These are phyloP conservation scores for Hirsutella rhossiliensis DNA, from an alignment of 2,329 filamentous ascomycete genomes.

Conservation along the genomic window DNA sequence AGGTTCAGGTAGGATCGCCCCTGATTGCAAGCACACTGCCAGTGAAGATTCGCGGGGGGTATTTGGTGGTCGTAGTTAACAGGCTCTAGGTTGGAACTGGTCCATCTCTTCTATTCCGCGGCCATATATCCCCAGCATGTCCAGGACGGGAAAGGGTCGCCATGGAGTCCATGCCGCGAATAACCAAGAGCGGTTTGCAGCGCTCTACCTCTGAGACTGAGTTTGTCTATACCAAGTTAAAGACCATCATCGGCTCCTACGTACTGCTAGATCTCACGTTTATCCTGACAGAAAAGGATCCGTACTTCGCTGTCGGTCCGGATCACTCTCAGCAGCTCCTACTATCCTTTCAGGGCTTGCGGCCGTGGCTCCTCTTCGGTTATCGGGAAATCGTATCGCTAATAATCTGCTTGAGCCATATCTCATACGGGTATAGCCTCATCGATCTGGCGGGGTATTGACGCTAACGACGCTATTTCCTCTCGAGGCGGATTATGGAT, in stretches of 20 bases:
- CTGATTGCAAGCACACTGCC: no score
- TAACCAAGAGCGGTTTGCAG: conserved; percentile 32
- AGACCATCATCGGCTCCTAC: conserved; percentile 43
- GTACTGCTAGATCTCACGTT: conserved; percentile 59
- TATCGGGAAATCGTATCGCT: conserved; percentile 47
- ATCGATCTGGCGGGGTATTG: conserved; percentile 44
- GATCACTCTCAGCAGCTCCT: conserved; percentile 25
- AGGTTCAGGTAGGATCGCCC: background rate
- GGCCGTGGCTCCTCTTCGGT: conserved; percentile 32
- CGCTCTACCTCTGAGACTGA: conserved; percentile 27
- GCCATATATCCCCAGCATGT: conserved; percentile 25
- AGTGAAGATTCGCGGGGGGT: no score
- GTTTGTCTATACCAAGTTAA: conserved; percentile 33
- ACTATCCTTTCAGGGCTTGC: conserved; percentile 27
- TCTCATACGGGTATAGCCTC: conserved; percentile 49
- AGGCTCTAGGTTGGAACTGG: conserved; percentile 41
- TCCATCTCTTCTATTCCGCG: conserved; percentile 37
- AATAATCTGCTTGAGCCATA: conserved; percentile 42
- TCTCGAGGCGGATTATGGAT: conserved; percentile 37
- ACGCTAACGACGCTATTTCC: conserved; percentile 37
- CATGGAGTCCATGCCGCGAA: conserved; percentile 27
- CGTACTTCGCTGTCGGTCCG: conserved; percentile 56
- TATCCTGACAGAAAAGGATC: conserved; percentile 58
- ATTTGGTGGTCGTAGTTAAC: background rate
- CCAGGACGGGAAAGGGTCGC: conserved; percentile 22